Evolutionary conservation across 805 yeast species (phyloP), one percentile per base, ranked within the genome.

Genomic region (Wickerhamiella allomyrinae): DNA sequence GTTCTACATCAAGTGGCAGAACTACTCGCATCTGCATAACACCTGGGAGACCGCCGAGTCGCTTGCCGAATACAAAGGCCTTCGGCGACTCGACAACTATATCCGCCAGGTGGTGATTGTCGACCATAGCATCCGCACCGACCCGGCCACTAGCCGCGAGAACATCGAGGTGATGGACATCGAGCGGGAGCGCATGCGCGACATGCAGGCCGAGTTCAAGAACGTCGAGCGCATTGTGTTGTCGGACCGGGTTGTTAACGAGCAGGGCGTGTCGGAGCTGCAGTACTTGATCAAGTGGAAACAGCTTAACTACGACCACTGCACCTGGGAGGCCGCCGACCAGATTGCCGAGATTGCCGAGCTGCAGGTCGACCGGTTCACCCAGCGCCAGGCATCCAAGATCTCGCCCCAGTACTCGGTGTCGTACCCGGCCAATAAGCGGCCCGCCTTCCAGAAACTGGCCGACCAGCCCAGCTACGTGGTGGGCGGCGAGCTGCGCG

Each of bases 301-400:
- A 57, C 72, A 97, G 42, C 69, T 91, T 21, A 82, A 86, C 54
- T 91, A 91, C 57, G 97, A 93, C 61, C 94, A 83, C 53, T 84
- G 95, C 45, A 85, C 97, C 5, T 91, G 97, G 97, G 99, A 91
- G 62, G 74, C 76, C 50, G 96, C 96, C 1, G 79, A 77, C 40
- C 79, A 75, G 49, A 85, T 91, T 50, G 96, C 91, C 2, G 73
- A 74, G 46, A 59, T 81, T 33, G 84, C 94, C 2, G 95, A 95
- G 0, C 73, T 70, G 11, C 84, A 81, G 58, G 96, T 91, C 7
- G 72, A 79, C 41, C 77, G 76, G 50, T 91, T 76, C 57, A 95
- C 89, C 61, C 76, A 70, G 49, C 70, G 98, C 49, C 68, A 75
- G 38, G 79, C 79, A 49, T 82, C 94, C 14, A 86, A 85, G 59